Base-by-base conservation (phyloP, 2,329 filamentous ascomycete species). In the Ciborinia camelliae region DNA sequence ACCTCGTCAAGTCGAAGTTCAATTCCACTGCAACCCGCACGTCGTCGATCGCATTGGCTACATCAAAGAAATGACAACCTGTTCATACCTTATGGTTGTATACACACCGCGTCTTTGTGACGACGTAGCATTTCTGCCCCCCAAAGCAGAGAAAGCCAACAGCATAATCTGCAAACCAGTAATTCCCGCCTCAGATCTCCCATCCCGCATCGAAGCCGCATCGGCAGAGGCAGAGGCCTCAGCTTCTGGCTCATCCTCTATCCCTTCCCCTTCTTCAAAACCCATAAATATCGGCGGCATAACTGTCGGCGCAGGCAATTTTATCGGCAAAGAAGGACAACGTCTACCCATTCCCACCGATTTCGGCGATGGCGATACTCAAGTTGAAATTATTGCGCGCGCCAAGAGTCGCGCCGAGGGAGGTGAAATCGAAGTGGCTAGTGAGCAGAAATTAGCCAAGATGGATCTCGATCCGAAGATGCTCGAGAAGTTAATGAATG, bases 61-160 rank as follows among this genome's bases (percentile, higher is more conserved):
- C 79, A 90, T 91, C 75, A 91, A 91, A 72, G 89, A 91, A 73
- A 81, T 87, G 4, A 84, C 82, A 43, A 91, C 87, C 28, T 91
- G 89, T 75, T 84, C 86, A 35, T 91, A 91, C 71, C 77, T 90
- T 50, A 89, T 91, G 87, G 84, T 90, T 10, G 84, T 91, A 63
- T 86, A 91, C 73, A 91, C 89, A 0, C 86, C 88, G 0, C 82
- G 88, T 12, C 82, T 91, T n/a, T 91, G 89, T 76, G 86, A 87
- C 73, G 89, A 91, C 70, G 82, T 89, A n/a, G 88, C 89, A 2
- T 91, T 91, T 73, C 79, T 86, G 63, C 88, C 88, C 3, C 86
- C 87, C 0, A 84, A 86, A 69, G 83, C 88, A 66, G 86, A 86
- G 67, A 82, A 85, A 66, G 82, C 86, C 2, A 82, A 90, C 73